Evolutionary conservation across 371 early-diverging fungal species (phyloP).

Genomic region (Syncephalastrum contaminatum): DNA sequence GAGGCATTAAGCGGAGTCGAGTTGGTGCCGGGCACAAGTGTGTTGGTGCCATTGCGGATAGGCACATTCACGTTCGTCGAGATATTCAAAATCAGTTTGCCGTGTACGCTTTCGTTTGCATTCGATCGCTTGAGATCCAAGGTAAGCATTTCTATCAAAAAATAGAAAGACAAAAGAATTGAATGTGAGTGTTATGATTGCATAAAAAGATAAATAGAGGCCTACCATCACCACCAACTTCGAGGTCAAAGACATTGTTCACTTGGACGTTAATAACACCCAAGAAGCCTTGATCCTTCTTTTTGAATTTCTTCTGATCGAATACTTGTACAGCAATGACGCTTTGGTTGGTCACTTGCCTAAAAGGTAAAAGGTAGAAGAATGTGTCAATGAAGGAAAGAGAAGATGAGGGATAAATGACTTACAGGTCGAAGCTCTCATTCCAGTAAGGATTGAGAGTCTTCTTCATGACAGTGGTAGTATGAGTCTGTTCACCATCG

Average conservation of each 20-base stretch:
- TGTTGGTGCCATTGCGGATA: slow-evolving; percentile 41
- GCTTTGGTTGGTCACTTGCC: slow-evolving; percentile 70
- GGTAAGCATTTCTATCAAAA: slow-evolving; percentile 76
- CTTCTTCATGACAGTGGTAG: slow-evolving; percentile 74
- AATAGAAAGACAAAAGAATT: slow-evolving; percentile 1
- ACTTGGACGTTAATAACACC: slow-evolving; percentile 91
- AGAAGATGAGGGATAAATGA: slow-evolving; percentile 5
- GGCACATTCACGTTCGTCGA: slow-evolving; percentile 60
- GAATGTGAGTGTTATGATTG: background rate
- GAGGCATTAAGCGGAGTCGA: slow-evolving; percentile 20
- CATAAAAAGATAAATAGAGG: background rate
- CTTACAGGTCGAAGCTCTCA: slow-evolving; percentile 70
- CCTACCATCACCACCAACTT: slow-evolving; percentile 71
- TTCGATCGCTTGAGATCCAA: slow-evolving; percentile 84
- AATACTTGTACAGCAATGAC: slow-evolving; percentile 93
- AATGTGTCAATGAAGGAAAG: background rate
- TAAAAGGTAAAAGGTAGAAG: slow-evolving; percentile 20
- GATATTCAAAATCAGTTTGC: slow-evolving; percentile 76
- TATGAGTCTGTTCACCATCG: slow-evolving; percentile 81
- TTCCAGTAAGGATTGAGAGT: slow-evolving; percentile 85
- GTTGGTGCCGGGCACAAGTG: slow-evolving; percentile 38
- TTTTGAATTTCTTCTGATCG: slow-evolving; percentile 95
- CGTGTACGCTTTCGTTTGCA: slow-evolving; percentile 80
- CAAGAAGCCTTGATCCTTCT: slow-evolving; percentile 91
- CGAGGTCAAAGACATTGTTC: slow-evolving; percentile 75